These are phyloP conservation scores for Lactifluus hygrophoroides DNA, from an alignment of 768 basidiomycete species.

Conservation along the genomic window DNA sequence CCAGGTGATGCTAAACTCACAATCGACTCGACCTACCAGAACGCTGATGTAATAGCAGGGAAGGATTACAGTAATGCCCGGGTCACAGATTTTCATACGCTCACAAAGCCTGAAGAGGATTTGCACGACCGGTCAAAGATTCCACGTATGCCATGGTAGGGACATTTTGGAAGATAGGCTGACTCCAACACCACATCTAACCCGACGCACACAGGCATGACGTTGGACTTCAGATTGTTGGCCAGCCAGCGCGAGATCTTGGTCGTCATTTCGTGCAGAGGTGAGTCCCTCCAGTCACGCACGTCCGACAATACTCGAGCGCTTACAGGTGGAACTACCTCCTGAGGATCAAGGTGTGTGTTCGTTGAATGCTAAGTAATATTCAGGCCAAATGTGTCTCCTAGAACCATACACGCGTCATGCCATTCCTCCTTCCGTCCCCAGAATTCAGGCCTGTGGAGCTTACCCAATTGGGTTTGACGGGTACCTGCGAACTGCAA, in stretches of 20 bases:
- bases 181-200: neutral
- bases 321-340: conserved; percentile 81
- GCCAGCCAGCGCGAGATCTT: conserved; percentile 91
- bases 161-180: conserved; percentile 21
- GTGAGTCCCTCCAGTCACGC: conserved; percentile 30
- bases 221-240: conserved; percentile 90
- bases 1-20: conserved; percentile 44
- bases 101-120: conserved; percentile 88
- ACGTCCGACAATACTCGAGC: neutral
- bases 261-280: conserved; percentile 92
- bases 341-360: conserved; percentile 76
- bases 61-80: conserved; percentile 96
- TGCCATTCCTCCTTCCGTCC: conserved; percentile 92
- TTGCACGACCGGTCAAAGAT: conserved; percentile 89
- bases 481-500: conserved; percentile 95
- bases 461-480: conserved; percentile 68
- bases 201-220: conserved; percentile 64
- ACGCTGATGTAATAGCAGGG: conserved; percentile 36
- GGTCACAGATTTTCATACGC: conserved; percentile 71
- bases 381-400: neutral
- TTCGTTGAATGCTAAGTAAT: neutral
- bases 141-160: conserved; percentile 92
- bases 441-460: conserved; percentile 85
- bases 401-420: conserved; percentile 82
- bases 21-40: neutral